Conservation (phyloP, 768 basidiomycete genomes). For the Pisolithus tinctorius region DNA sequence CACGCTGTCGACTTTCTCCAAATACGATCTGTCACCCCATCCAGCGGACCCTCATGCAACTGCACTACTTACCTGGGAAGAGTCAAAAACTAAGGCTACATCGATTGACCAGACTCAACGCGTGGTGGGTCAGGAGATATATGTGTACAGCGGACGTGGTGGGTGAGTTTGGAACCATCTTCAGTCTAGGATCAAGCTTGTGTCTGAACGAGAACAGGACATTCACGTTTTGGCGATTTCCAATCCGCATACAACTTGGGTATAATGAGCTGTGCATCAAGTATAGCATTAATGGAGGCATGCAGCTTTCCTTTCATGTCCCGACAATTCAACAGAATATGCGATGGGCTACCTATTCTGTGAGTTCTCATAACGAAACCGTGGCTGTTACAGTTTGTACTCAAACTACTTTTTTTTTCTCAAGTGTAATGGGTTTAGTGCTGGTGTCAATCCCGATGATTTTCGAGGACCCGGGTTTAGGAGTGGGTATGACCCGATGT, state of each 20-base stretch:
- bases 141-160: constrained; percentile 52
- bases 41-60: constrained; percentile 67
- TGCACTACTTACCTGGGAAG: constrained; percentile 23
- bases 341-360: constrained; percentile 86
- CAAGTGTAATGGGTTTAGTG: constrained; percentile 84
- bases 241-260: constrained; percentile 72
- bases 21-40: constrained; percentile 59
- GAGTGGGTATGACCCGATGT: constrained; percentile 84
- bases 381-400: too few species aligned
- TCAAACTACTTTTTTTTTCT: not conserved
- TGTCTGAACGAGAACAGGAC: constrained; percentile 39
- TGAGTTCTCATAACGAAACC: constrained; percentile 29
- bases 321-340: constrained; percentile 79
- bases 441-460: constrained; percentile 84
- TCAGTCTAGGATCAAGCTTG: too few species aligned
- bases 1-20: constrained; percentile 20
- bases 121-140: constrained; percentile 63
- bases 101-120: constrained; percentile 32
- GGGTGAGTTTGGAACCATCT: constrained; percentile 34
- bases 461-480: constrained; percentile 77
- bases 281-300: constrained; percentile 80
- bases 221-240: constrained; percentile 93
- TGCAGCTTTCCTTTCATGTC: constrained; percentile 73
- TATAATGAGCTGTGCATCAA: constrained; percentile 65
- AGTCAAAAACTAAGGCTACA: not conserved